Percentiles rank a stretch among this genome's conserved stretches.
These are phyloP conservation scores for Phytophthora hibernalis DNA, from an alignment of 352 stramenopile genomes.

Conservation along the genomic window DNA sequence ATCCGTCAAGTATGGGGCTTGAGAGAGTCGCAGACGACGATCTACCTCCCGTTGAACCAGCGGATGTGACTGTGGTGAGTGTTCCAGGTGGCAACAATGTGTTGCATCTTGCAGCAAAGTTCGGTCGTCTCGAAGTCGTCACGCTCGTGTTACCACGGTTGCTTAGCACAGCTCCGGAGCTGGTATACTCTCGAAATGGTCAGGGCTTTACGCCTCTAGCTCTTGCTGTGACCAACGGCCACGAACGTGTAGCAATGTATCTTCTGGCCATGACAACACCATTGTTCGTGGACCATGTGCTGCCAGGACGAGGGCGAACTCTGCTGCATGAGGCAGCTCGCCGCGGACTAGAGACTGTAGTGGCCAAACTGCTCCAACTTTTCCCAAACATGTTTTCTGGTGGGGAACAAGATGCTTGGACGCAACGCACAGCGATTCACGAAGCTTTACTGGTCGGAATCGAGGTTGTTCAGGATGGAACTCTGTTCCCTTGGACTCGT, in stretches of 20 bases:
- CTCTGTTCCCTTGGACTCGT: constrained; percentile 26
- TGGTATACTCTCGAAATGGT: constrained; percentile 51
- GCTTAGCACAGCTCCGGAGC: constrained; percentile 26
- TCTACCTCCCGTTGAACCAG: constrained; percentile 18
- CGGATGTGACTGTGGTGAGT: constrained; percentile 47
- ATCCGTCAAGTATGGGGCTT: constrained; percentile 25
- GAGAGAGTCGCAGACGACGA: constrained; percentile 12
- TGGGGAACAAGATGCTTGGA: constrained; percentile 53
- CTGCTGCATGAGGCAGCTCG: constrained; percentile 62
- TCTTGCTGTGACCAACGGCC: constrained; percentile 51
- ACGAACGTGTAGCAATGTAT: constrained; percentile 65
- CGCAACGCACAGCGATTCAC: constrained; percentile 52
- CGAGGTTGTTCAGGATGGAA: constrained; percentile 33
- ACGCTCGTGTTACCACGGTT: constrained; percentile 59
- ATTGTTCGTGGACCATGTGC: constrained; percentile 38
- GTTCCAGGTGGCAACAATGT: constrained; percentile 46
- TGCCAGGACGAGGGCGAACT: constrained; percentile 39
- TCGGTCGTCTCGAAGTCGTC: constrained; percentile 58
- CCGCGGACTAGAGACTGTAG: constrained; percentile 43
- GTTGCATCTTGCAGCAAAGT: constrained; percentile 58
- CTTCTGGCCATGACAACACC: constrained; percentile 60
- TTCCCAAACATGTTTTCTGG: constrained; percentile 52
- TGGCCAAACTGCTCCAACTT: constrained; percentile 61
- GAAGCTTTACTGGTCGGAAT: constrained; percentile 46
- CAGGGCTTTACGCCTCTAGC: constrained; percentile 52